Base-by-base conservation (phyloP, 2,329 filamentous ascomycete species). In the Gremmenia infestans region DNA sequence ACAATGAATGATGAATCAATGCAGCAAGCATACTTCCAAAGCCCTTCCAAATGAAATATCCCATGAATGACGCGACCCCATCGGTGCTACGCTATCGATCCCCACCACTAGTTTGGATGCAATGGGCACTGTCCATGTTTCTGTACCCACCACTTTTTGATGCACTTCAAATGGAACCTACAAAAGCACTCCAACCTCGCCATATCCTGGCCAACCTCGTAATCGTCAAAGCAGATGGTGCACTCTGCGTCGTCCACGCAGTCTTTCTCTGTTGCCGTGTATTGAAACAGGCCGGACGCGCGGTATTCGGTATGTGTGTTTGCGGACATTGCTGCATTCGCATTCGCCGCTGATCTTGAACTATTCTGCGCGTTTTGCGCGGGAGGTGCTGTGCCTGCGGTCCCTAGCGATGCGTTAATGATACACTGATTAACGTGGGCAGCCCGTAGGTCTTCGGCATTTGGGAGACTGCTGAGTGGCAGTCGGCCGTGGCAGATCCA, bases 201-300 rank as follows among this genome's bases (percentile, higher is more conserved):
- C 83, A 87, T 86, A 25, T 76, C 71, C 28, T 80, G 77, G 2
- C 83, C 83, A 0, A 80, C 81, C 56, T 81, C 78, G 58, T 85
- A 86, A 67, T 87, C 83, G 63, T 87, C 84, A 2, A 87, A 73
- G 62, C 84, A 87, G 50, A 87, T 87, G 5, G 82, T 86, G 66
- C 83, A 87, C 70, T 87, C 84, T 3, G 82, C 83, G 56, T 81
- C 80, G 60, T 85, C 81, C n/a, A 85, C 78, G 62, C 82, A 86
- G 67, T 87, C 84, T 72, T 87, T 87, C 65, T 86, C 84, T 9
- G 83, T 86, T 1, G 84, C 83, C 22, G 74, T 61, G 63, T 87
- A 87, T 0, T 81, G 79, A 60, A 86, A 84, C 75, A 87, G 83
- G 51, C 82, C 81, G 0, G 81, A 83, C 54, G 77, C 72, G 19